Evolutionary conservation across 2,329 filamentous ascomycete genomes (phyloP), one percentile per base, ranked within the genome.

Genomic region (Aspergillus glaucus): DNA sequence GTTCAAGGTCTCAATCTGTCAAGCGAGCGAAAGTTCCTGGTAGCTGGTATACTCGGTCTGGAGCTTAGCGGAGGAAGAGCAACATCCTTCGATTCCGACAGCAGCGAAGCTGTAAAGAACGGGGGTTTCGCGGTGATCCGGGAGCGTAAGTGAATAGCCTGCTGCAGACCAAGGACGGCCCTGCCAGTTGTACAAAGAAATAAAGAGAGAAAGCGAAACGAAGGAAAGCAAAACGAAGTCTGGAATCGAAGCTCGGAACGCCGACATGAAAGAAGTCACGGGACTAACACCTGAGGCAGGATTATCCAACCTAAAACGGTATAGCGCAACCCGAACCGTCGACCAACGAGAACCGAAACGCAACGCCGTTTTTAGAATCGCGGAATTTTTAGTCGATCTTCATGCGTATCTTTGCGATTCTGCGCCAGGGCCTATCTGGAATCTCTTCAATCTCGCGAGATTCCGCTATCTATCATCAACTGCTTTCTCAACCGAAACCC

Each of bases 341-440:
- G 26, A 30, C 26, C 26, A 30, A 30, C 10, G 37, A 50, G 21
- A 44, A 43, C 47, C 49, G 37, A 42, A 48, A 30, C 9, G 48
- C 47, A 51, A 50, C 10, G 15, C 19, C 17, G 3, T 30, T 40
- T 40, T 52, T 36, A 47, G 49, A 50, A 32, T 44, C 8, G 36
- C 34, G 30, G 26, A 30, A 12, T 30, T 30, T 30, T 43, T 39
- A 8, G 8, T 21, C 42, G 15, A n/a, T 48, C 46, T 58, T 58
- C 46, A 62, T 62, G 60, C 55, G 51, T 50, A 46, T 56, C 52
- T 58, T 51, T 42, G 47, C 45, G n/a, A 9, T 59, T 34, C 51
- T 46, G 42, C 53, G 49, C 48, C 58, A 54, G 53, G 54, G 39
- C 40, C 49, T 57, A 26, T 45, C 45, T 46, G 53, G 49, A 45